Evolutionary conservation across 2,329 filamentous ascomycete genomes (phyloP).

Genomic region (Aspergillus intermedius): DNA sequence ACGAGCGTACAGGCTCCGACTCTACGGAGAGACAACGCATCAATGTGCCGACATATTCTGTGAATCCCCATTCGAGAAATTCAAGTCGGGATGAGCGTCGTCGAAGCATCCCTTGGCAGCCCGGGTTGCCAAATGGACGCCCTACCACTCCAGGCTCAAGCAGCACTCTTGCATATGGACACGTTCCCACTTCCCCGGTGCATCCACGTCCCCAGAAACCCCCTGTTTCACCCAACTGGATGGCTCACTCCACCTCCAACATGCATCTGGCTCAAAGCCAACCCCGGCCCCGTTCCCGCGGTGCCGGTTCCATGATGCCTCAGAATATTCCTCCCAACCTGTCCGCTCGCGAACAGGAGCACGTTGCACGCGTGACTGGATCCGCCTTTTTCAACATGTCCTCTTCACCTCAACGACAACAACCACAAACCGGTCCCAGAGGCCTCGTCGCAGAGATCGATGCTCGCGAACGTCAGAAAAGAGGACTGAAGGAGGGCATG

Average conservation of each 20-base stretch:
- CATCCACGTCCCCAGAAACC: slow-evolving; percentile 32
- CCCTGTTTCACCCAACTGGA: slow-evolving; percentile 33
- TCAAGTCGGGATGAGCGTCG: slow-evolving; percentile 47
- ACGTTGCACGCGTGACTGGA: slow-evolving; percentile 75
- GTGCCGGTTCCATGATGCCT: slow-evolving; percentile 47
- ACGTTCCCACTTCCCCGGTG: slow-evolving; percentile 39
- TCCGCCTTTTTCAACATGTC: slow-evolving; percentile 67
- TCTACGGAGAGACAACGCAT: slow-evolving; percentile 23
- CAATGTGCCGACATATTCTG: slow-evolving; percentile 15
- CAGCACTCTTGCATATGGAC: slow-evolving; percentile 42
- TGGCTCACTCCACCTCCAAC: slow-evolving; percentile 24
- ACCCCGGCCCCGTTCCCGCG: slow-evolving; percentile 47
- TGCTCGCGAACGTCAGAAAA: slow-evolving; percentile 69
- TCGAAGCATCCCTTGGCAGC: slow-evolving; percentile 72
- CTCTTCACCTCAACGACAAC: slow-evolving; percentile 46
- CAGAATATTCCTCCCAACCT: slow-evolving; percentile 54
- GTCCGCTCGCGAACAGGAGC: slow-evolving; percentile 82
- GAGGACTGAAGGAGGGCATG: slow-evolving; percentile 61
- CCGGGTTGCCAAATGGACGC: slow-evolving; percentile 51
- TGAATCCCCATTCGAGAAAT: slow-evolving; percentile 33
- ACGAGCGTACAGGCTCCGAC: slow-evolving; percentile 28
- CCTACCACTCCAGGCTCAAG: slow-evolving; percentile 51
- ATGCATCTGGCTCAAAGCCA: slow-evolving; percentile 27
- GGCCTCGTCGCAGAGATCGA: slow-evolving; percentile 75
- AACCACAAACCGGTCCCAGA: slow-evolving; percentile 44